phyloP scores from a whole-genome alignment of 2,329 filamentous ascomycete genomes.

The Fusarium luffae region DNA sequence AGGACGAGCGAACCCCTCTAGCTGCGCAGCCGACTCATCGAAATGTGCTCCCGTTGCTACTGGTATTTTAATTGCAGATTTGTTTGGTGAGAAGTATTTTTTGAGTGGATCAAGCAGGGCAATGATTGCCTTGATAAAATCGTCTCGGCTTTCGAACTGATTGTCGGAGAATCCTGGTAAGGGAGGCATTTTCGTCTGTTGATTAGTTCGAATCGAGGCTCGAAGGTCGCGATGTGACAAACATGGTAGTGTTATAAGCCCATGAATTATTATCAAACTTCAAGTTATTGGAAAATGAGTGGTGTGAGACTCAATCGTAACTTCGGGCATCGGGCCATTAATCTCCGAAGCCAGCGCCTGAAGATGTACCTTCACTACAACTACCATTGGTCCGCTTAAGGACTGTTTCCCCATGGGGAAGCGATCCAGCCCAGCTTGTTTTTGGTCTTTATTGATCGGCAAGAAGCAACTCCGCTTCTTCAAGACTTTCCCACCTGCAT shows the following conservation, averaged over 20 bases:
- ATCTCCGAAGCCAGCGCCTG: slow-evolving; percentile 8
- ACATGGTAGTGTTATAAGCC: neutral
- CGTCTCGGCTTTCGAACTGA: slow-evolving; percentile 49
- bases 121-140: slow-evolving; percentile 50
- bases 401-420: slow-evolving; percentile 14
- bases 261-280: neutral
- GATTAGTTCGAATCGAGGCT: neutral
- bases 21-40: slow-evolving; percentile 57
- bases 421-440: neutral
- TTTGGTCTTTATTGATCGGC: slow-evolving; percentile 2
- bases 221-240: neutral
- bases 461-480: neutral
- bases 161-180: slow-evolving; percentile 57
- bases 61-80: slow-evolving; percentile 53
- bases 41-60: slow-evolving; percentile 55
- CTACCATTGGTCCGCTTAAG: slow-evolving; percentile 29
- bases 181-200: slow-evolving; percentile 48
- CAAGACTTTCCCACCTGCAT: slow-evolving; percentile 1
- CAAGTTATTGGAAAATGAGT: neutral
- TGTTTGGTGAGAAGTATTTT: slow-evolving; percentile 48
- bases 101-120: slow-evolving; percentile 51
- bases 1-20: slow-evolving; percentile 58
- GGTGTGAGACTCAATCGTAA: neutral
- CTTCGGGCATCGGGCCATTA: slow-evolving; percentile 31
- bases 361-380: neutral